Conservation (phyloP, 371 early-diverging fungal genomes). For the Mortierella sp. region DNA sequence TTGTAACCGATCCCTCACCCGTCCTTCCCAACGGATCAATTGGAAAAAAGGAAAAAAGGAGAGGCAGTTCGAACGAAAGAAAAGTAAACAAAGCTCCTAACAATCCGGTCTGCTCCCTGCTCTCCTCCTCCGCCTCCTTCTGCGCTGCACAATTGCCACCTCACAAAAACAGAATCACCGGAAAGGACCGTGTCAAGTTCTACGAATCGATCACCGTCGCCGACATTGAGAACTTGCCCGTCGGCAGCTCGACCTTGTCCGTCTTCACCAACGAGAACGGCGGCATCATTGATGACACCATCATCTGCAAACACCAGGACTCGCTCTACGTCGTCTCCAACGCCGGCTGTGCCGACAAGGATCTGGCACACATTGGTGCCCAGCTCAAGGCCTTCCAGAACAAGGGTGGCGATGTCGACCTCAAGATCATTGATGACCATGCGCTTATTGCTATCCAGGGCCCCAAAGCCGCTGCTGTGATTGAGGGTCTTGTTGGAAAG, state of each 20-base stretch:
- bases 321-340: conserved; percentile 96
- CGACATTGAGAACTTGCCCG: conserved; percentile 85
- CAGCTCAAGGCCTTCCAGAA: conserved; percentile 85
- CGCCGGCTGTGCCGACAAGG: conserved; percentile 98
- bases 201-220: conserved; percentile 91
- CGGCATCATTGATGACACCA: conserved; percentile 98
- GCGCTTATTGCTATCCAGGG: conserved; percentile 94
- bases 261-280: conserved; percentile 96
- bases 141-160: background rate
- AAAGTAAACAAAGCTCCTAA: conserved; percentile 4
- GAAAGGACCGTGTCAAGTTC: conserved; percentile 91
- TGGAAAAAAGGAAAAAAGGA: background rate
- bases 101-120: background rate
- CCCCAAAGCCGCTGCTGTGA: conserved; percentile 77
- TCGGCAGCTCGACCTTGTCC: conserved; percentile 88
- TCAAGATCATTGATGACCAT: conserved; percentile 86
- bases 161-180: conserved; percentile 76
- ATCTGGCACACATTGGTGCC: conserved; percentile 86
- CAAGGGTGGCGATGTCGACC: conserved; percentile 90
- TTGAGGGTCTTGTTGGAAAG: conserved; percentile 67
- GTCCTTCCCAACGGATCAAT: background rate
- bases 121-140: background rate
- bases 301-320: conserved; percentile 89
- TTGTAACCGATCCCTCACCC: conserved; percentile 5
- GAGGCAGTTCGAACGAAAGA: background rate